Evolutionary conservation across 495 filamentous ascomycete species (phyloP), one percentile per base, ranked within the genome.

Genomic region (Halenospora varia): DNA sequence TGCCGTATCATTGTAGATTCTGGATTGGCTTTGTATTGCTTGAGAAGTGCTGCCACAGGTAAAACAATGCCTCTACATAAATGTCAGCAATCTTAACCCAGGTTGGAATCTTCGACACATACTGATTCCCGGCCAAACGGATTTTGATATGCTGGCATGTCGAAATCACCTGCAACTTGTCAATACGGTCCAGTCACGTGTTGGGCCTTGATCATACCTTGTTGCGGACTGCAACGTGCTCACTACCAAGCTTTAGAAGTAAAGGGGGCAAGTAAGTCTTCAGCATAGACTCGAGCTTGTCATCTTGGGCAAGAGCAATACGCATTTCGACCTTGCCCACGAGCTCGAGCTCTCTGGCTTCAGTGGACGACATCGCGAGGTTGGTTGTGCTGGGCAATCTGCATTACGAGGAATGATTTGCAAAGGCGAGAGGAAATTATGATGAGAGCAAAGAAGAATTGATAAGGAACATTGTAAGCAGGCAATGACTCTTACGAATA

Each of bases 241-340:
- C 87, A 29, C 91, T 96, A 15, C 78, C 82, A 18, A 95, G 82
- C 66, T 96, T 97, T 52, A 96, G 76, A 19, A 98, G 75, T 29
- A 97, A 66, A 0, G 93, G 86, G 2, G 88, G 71, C n/a, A 97
- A 73, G 61, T 92, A 96, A 10, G 80, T 85, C 57, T 86, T 82
- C 23, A 98, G 78, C 4, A 92, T 76, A 23, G 82, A 69, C 65
- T 91, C 83, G 3, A 98, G 79, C 70, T 90, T 93, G n/a, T 88
- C 82, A 56, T 90, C 86, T 10, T 77, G 72, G 15, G 88, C 85
- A 51, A 89, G 77, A n/a, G 94, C 88, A 56, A 98, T 90, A 45
- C 86, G 82, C 66, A 96, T 87, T 69, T 96, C 90, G 48, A 97
- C 88, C 66, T 95, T 96, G 63, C 88, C 89, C 59, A 96, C 79